phyloP scores from a whole-genome alignment of 2,329 filamentous ascomycete species.

The Trichoderma sp. region DNA sequence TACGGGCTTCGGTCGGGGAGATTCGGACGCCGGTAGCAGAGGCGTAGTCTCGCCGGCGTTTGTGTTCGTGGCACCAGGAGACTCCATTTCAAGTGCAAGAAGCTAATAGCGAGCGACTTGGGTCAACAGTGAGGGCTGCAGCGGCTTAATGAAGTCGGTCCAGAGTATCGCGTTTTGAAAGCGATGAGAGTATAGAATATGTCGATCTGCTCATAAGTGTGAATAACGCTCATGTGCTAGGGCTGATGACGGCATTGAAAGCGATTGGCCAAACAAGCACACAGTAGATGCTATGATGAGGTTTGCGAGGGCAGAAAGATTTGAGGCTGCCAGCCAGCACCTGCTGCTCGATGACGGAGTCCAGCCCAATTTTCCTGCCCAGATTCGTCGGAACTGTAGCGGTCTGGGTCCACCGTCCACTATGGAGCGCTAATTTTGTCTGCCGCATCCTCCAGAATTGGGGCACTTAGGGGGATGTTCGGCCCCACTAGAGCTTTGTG shows the following conservation, averaged over 20 bases:
- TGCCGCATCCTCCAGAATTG: conserved; percentile 1
- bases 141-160: neutral
- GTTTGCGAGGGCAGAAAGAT: conserved; percentile 7
- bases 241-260: conserved; percentile 4
- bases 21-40: conserved; percentile 20
- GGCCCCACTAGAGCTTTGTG: conserved; percentile 17
- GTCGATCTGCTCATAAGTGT: neutral
- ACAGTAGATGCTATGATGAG: neutral
- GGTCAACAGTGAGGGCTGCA: neutral
- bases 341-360: conserved; percentile 27
- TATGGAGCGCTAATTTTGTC: neutral
- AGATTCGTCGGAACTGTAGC: conserved; percentile 1
- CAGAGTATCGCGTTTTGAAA: neutral
- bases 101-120: neutral
- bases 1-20: conserved; percentile 33
- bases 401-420: conserved; percentile 21
- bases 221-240: neutral
- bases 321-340: conserved; percentile 16
- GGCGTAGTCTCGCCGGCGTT: conserved; percentile 25
- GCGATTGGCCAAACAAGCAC: conserved; percentile 4
- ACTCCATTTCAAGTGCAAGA: conserved; percentile 19
- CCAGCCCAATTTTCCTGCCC: conserved; percentile 19
- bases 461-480: neutral
- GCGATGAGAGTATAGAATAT: neutral
- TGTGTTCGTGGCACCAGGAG: neutral